Base-by-base conservation (phyloP, 768 basidiomycete genomes). In the Coprinopsis strossmayeri region DNA sequence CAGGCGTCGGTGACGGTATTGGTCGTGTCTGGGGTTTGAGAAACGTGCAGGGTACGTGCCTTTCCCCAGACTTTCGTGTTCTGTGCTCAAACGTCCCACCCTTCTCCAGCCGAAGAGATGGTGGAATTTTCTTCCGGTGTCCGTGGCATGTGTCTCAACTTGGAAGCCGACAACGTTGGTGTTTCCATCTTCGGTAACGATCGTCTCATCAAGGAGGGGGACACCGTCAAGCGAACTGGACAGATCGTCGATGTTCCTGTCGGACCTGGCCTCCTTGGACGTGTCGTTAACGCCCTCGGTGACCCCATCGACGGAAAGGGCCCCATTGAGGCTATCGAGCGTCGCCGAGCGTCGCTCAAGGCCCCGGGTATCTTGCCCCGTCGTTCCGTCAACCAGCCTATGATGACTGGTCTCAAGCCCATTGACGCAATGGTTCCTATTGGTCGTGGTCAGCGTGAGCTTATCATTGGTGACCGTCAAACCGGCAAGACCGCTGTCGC, bases 151-250 rank as follows among this genome's bases (percentile, higher is more conserved):
- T 97, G 94, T 72, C 73, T 99, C 72, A 99, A 99, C 88, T 87
- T 99, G 84, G 96, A 99, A 76, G 92, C 95, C 73, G 96, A 98
- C 85, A 97, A 97, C 63, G 95, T 98, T 78, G 96, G 96, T 91
- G 92, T 99, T 65, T 92, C 96, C 77, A 94, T 98, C 77, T 99
- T 99, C 80, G 88, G 87, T 81, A 88, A 87, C 66, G 89, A 91
- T 72, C 90, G 90, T 80, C 82, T 87, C 77, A 98, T 98, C 83
- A 94, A 94, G 82, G 96, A 98, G 74, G 96, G 95, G 61, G 96
- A 99, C 76, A 94, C 95, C 58, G 96, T 99, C 80, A 99, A 96
- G 79, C 93, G 96, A 69, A 99, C 96, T 56, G 95, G 96, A 61
- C 91, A 96, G 72, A 98, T 99, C 71, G 96, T 99, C 78, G 96